Conservation (phyloP, 2,329 filamentous ascomycete species). For the Tolypocladium tundrense region DNA sequence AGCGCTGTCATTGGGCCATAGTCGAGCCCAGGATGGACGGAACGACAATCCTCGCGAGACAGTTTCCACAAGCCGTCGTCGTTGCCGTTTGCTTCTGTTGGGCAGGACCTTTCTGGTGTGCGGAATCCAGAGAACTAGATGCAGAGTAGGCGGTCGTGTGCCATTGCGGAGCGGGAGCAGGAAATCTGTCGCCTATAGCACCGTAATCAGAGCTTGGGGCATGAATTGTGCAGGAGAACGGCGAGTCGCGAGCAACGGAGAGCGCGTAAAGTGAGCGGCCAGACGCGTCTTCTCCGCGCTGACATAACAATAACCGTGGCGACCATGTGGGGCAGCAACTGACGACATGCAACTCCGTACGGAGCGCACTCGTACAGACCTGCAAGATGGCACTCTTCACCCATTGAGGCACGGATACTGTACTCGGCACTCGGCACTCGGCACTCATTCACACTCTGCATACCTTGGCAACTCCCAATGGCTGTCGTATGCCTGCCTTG, state of each 20-base stretch:
- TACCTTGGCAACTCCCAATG: not conserved
- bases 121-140: not conserved
- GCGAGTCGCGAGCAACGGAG: not conserved
- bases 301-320: not conserved
- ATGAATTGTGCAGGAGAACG: not conserved
- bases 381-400: not conserved
- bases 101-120: not conserved
- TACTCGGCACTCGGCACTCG: no score
- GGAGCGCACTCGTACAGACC: no score
- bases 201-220: not conserved
- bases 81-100: not conserved
- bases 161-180: not conserved
- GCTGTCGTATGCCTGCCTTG: not conserved
- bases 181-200: not conserved
- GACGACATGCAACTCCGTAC: not conserved
- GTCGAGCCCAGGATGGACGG: not conserved
- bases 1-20: constrained; percentile 23
- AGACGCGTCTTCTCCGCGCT: not conserved
- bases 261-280: not conserved
- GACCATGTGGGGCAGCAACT: not conserved
- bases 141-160: not conserved
- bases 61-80: not conserved
- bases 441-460: not conserved
- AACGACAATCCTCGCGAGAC: not conserved
- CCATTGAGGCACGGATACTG: not conserved